Evolutionary conservation across 768 basidiomycete species (phyloP).

Genomic region (Suillus clintonianus): DNA sequence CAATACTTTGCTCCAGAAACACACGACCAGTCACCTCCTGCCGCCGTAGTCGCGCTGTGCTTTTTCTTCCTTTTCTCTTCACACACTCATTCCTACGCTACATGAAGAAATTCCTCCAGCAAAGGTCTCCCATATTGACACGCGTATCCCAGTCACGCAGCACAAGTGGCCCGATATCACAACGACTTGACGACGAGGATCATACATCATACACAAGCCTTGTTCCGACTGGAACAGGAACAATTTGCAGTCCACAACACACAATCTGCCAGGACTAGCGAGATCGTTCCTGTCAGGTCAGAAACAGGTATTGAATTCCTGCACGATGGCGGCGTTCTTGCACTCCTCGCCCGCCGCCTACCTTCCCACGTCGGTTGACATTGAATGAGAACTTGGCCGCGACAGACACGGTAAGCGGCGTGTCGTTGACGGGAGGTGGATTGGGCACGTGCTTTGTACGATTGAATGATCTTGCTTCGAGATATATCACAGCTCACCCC

Average conservation of each 20-base stretch:
- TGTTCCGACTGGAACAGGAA: neutral
- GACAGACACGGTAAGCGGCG: too few relatives aligned
- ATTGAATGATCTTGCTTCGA: neutral
- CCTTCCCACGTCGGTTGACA: neutral
- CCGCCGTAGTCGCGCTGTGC: neutral
- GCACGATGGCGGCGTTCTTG: neutral
- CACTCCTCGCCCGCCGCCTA: neutral
- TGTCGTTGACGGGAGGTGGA: neutral
- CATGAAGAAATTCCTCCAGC: conserved; percentile 10
- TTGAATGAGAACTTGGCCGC: neutral
- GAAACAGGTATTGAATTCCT: neutral
- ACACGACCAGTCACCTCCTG: neutral
- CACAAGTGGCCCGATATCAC: neutral
- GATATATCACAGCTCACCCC: neutral
- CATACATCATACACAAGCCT: neutral
- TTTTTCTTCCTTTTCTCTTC: conserved; percentile 7
- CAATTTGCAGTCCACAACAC: neutral
- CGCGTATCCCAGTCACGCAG: neutral
- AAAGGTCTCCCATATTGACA: neutral
- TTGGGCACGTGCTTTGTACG: neutral
- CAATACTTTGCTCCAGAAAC: neutral
- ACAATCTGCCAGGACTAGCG: neutral
- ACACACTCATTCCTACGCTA: conserved; percentile 16
- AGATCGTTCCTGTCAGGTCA: neutral
- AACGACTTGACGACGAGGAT: neutral